These are phyloP conservation scores for Daldinia sp. DNA, from an alignment of 2,329 filamentous ascomycete genomes.

Conservation along the genomic window DNA sequence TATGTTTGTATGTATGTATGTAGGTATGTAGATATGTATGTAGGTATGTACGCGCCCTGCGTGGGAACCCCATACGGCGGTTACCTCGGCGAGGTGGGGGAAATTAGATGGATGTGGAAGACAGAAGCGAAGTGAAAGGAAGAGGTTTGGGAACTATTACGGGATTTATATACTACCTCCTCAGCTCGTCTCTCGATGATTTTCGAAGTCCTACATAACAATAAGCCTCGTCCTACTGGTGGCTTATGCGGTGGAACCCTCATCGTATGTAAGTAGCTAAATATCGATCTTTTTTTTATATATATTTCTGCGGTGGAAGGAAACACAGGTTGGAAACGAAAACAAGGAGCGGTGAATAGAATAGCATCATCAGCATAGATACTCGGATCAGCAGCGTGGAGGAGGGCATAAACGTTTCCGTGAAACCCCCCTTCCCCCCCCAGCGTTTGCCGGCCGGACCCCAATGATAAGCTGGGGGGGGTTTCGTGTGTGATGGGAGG, in stretches of 20 bases:
- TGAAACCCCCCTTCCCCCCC: background rate
- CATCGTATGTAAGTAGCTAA: too few relatives aligned
- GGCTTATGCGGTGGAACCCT: background rate
- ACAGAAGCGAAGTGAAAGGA: background rate
- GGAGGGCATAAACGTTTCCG: background rate
- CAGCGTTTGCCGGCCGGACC: background rate
- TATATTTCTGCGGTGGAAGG: background rate
- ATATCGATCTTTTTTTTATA: background rate
- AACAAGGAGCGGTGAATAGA: slow-evolving; percentile 31
- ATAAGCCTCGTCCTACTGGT: background rate
- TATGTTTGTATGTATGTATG: background rate
- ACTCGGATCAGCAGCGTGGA: background rate
- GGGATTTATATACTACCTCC: background rate
- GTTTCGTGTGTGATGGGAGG: too few relatives aligned
- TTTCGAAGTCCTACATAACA: background rate
- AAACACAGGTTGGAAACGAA: background rate
- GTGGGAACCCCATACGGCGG: background rate
- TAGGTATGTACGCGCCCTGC: background rate
- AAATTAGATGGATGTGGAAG: background rate
- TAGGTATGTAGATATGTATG: background rate
- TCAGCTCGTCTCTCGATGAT: background rate
- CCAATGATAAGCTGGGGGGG: slow-evolving; percentile 22
- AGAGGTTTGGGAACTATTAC: background rate
- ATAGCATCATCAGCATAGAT: background rate
- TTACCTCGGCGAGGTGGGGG: background rate